Conservation (phyloP, 768 basidiomycete species). For the Suillus sp. region DNA sequence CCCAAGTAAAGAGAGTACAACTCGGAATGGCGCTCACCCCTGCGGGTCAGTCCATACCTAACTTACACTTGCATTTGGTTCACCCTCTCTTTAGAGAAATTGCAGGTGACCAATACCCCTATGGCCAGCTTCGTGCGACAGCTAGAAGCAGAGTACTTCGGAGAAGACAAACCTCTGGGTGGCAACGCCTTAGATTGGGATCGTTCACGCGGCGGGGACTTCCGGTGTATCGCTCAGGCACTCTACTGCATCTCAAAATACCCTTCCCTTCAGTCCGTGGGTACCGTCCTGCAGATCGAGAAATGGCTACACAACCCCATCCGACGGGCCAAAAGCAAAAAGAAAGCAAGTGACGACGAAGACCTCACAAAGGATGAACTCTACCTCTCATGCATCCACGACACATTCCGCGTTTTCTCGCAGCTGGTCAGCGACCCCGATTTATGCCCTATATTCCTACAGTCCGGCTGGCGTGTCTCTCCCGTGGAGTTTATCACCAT, state of each 20-base stretch:
- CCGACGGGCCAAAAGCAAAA: constrained; percentile 23
- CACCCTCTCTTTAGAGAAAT: constrained; percentile 49
- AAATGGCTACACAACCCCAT: constrained; percentile 48
- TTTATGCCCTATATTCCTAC: constrained; percentile 40
- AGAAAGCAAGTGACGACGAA: constrained; percentile 23
- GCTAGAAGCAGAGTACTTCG: constrained; percentile 49
- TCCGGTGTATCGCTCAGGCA: constrained; percentile 57
- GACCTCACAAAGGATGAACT: constrained; percentile 33
- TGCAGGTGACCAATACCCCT: constrained; percentile 64
- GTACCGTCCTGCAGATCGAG: constrained; percentile 43
- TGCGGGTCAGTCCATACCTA: constrained; percentile 45
- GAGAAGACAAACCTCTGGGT: constrained; percentile 39
- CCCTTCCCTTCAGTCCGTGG: constrained; percentile 32
- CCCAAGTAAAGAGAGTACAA: constrained; percentile 62
- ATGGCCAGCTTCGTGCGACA: constrained; percentile 62
- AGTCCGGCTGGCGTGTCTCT: constrained; percentile 51
- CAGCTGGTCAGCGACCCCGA: constrained; percentile 43
- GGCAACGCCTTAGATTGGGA: constrained; percentile 50
- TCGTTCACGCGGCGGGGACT: constrained; percentile 53
- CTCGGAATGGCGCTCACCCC: constrained; percentile 77
- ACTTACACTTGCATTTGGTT: no score
- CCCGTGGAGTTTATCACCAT: constrained; percentile 71
- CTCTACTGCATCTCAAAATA: constrained; percentile 53
- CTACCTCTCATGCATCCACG: constrained; percentile 38
- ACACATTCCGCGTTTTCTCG: constrained; percentile 51